These are phyloP conservation scores for Globisporangium camurandrum DNA, from an alignment of 352 stramenopile species.

Conservation along the genomic window DNA sequence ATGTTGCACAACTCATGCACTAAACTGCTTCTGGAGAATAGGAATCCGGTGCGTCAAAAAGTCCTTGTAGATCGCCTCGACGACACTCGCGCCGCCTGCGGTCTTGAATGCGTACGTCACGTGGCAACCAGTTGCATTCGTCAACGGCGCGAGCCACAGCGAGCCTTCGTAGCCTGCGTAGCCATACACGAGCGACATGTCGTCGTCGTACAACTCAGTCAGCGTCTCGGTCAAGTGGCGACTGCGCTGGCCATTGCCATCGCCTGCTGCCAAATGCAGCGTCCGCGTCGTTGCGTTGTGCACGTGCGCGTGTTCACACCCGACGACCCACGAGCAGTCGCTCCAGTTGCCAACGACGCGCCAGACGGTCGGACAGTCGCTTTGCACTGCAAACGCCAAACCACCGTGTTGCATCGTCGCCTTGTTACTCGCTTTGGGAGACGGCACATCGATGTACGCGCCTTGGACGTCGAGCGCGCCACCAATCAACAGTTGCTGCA, in stretches of 20 bases:
- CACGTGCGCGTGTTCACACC: slow-evolving; percentile 6
- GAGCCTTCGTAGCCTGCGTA: slow-evolving; percentile 4
- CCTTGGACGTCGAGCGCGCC: slow-evolving; percentile 8
- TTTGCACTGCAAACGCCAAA: slow-evolving; percentile 5
- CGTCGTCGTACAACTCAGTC: slow-evolving; percentile 1
- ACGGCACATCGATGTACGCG: slow-evolving; percentile 8
- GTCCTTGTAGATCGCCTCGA: slow-evolving; percentile 8
- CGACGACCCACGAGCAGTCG: slow-evolving; percentile 11
- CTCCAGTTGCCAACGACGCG: slow-evolving; percentile 8
- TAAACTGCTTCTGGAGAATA: slow-evolving; percentile 7
- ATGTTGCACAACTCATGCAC: slow-evolving; percentile 1
- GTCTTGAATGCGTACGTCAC: slow-evolving; percentile 8
- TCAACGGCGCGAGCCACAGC: neutral
- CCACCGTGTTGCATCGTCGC: slow-evolving; percentile 7
- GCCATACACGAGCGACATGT: slow-evolving; percentile 7
- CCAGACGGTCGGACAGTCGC: slow-evolving; percentile 5
- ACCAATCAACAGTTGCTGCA: slow-evolving; percentile 9
- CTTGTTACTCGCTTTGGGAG: slow-evolving; percentile 1
- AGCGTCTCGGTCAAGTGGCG: slow-evolving; percentile 4
- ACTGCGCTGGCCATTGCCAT: neutral
- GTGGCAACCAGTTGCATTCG: slow-evolving; percentile 3
- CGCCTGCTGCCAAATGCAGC: slow-evolving; percentile 3
- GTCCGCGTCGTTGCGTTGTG: slow-evolving; percentile 5
- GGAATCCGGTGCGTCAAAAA: slow-evolving; percentile 8
- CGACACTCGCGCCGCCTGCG: slow-evolving; percentile 1